These are phyloP conservation scores for Dipodascus albidus DNA, from an alignment of 805 yeast species.

Conservation along the genomic window DNA sequence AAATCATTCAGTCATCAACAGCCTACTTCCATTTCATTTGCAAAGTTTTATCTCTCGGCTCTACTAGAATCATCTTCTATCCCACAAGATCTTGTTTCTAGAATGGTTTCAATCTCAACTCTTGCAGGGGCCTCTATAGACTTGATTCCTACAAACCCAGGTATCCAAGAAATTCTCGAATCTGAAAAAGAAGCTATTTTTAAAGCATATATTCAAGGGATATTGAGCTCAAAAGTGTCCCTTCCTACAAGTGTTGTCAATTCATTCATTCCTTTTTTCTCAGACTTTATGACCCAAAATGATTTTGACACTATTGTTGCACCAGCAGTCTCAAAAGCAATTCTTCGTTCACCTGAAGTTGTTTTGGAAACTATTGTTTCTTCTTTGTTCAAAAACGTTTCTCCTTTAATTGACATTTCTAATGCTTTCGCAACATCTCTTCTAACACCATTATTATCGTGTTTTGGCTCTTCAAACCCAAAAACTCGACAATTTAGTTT, in stretches of 20 bases:
- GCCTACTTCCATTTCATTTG: slow-evolving; percentile 4
- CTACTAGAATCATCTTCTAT: slow-evolving; percentile 5
- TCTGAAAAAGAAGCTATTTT: slow-evolving; percentile 12
- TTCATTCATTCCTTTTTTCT: slow-evolving; percentile 34
- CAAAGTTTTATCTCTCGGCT: slow-evolving; percentile 3
- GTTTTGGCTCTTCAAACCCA: slow-evolving; percentile 62
- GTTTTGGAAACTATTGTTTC: slow-evolving; percentile 48
- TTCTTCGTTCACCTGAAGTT: slow-evolving; percentile 67
- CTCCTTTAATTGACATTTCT: slow-evolving; percentile 32
- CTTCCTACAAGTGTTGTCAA: slow-evolving; percentile 12
- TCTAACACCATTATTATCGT: slow-evolving; percentile 38
- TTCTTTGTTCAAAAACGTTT: slow-evolving; percentile 31
- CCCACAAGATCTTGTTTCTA: slow-evolving; percentile 16
- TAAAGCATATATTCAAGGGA: slow-evolving; percentile 18
- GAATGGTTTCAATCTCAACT: slow-evolving; percentile 24
- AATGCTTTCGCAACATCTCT: slow-evolving; percentile 34
- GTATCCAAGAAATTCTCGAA: slow-evolving; percentile 9
- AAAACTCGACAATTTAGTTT: slow-evolving; percentile 16
- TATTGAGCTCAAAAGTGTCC: slow-evolving; percentile 22
- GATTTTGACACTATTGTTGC: slow-evolving; percentile 31
- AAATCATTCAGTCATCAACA: slow-evolving; percentile 8
- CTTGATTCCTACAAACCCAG: slow-evolving; percentile 15
- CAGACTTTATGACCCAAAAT: slow-evolving; percentile 31
- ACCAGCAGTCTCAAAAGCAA: slow-evolving; percentile 61
- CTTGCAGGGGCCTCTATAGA: slow-evolving; percentile 23